Percentiles rank a stretch among this genome's conserved stretches.
Evolutionary conservation across 1,139 yeast species (phyloP).

Genomic region (Candida sp.): DNA sequence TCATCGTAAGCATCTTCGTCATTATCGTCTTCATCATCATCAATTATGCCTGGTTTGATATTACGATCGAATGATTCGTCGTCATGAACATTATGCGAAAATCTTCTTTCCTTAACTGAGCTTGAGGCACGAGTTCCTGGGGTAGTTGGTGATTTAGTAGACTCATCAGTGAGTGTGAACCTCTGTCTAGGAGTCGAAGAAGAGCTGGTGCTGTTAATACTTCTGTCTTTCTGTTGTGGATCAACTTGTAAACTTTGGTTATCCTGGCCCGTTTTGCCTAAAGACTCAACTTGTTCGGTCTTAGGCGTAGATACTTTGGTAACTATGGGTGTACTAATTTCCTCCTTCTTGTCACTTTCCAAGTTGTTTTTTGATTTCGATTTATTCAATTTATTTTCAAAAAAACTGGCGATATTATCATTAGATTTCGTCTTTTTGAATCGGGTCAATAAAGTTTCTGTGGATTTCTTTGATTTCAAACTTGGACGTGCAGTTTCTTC

Average conservation of each 20-base stretch:
- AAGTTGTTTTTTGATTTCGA: neutral
- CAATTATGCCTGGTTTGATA: slow-evolving; percentile 5
- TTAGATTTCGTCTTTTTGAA: slow-evolving; percentile 3
- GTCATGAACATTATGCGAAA: neutral
- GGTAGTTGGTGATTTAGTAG: neutral
- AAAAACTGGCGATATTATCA: slow-evolving; percentile 1
- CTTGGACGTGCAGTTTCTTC: neutral
- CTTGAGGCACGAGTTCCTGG: neutral
- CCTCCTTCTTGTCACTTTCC: neutral
- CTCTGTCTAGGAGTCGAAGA: neutral
- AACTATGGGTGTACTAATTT: neutral
- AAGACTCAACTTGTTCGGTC: neutral
- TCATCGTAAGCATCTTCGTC: slow-evolving; percentile 4
- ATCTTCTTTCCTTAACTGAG: neutral
- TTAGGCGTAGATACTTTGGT: neutral
- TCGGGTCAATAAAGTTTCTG: neutral
- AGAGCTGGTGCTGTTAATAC: neutral
- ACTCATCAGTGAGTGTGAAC: neutral
- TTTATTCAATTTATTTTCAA: neutral
- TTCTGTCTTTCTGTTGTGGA: neutral
- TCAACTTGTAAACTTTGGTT: neutral
- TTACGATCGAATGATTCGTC: neutral
- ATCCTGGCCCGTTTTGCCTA: neutral
- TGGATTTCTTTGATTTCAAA: neutral
- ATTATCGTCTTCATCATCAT: slow-evolving; percentile 12